phyloP scores from a whole-genome alignment of 192 early-diverging fungal species.

The Rhizophagus clarus region DNA sequence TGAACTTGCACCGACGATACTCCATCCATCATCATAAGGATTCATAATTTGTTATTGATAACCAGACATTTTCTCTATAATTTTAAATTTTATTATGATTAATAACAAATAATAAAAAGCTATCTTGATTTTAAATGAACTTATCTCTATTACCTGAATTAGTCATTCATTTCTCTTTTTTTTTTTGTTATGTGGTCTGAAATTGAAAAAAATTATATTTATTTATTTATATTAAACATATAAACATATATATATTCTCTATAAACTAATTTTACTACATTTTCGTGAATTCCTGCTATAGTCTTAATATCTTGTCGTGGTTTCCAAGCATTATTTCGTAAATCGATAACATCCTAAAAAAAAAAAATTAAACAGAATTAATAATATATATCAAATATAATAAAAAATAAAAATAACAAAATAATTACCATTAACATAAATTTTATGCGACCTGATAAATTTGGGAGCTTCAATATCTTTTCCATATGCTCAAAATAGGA shows the following conservation, averaged over 20 bases:
- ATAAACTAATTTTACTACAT: constrained; percentile 37
- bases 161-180: constrained; percentile 71
- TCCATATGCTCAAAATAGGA: constrained; percentile 82
- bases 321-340: constrained; percentile 80
- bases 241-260: background rate
- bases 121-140: background rate
- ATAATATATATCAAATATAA: background rate
- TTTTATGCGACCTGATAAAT: constrained; percentile 82
- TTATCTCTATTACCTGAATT: constrained; percentile 60
- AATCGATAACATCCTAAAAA: constrained; percentile 75
- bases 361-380: background rate
- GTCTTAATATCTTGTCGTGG: constrained; percentile 65
- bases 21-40: constrained; percentile 77
- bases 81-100: background rate
- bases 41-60: too few species aligned
- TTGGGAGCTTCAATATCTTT: constrained; percentile 67
- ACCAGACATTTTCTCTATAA: too few species aligned
- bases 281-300: constrained; percentile 89
- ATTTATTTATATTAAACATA: too few species aligned
- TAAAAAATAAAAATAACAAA: background rate
- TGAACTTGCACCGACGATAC: constrained; percentile 57
- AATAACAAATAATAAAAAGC: background rate
- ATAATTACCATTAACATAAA: constrained; percentile 78
- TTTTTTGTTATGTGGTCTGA: constrained; percentile 61
- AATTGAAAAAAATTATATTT: background rate